Conservation (phyloP, 2,329 filamentous ascomycete genomes). For the Remersonia thermophila region DNA sequence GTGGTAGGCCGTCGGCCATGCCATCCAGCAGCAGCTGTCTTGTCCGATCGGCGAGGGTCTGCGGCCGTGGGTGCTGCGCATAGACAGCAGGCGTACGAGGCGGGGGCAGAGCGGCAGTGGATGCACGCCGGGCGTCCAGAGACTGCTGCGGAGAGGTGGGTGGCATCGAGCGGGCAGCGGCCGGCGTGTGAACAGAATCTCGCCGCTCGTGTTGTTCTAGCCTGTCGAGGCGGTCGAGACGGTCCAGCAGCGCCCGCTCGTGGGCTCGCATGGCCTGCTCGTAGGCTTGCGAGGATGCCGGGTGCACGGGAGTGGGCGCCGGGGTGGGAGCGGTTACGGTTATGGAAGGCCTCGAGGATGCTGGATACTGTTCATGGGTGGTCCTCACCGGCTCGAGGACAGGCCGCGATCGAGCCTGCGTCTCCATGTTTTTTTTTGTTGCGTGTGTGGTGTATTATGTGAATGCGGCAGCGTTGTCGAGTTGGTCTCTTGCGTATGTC, state of each 20-base stretch:
- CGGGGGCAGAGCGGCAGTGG: constrained; percentile 6
- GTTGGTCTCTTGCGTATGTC: neutral
- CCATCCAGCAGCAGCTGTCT: constrained; percentile 22
- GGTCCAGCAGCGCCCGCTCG: constrained; percentile 25
- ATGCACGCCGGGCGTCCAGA: constrained; percentile 9
- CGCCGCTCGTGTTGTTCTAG: too few relatives aligned
- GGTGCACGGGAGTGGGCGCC: constrained; percentile 24
- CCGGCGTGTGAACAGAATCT: constrained; percentile 9
- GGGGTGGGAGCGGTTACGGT: too few relatives aligned
- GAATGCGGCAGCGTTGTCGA: neutral
- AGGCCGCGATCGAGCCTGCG: constrained; percentile 21
- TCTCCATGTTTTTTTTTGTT: constrained; percentile 18
- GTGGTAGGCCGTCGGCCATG: constrained; percentile 10
- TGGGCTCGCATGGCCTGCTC: constrained; percentile 26
- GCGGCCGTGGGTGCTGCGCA: too few relatives aligned
- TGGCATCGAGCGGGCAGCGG: constrained; percentile 12
- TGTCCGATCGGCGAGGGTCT: constrained; percentile 21
- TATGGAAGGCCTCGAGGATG: constrained; percentile 15
- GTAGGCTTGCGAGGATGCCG: constrained; percentile 17
- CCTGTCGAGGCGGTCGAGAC: constrained; percentile 23
- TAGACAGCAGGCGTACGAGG: neutral
- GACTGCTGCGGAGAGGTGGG: constrained; percentile 22
- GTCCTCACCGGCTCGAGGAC: constrained; percentile 27
- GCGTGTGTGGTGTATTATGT: neutral
- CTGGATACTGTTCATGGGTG: constrained; percentile 18